phyloP scores from a whole-genome alignment of 1,139 yeast genomes.

The Hyphopichia burtonii region DNA sequence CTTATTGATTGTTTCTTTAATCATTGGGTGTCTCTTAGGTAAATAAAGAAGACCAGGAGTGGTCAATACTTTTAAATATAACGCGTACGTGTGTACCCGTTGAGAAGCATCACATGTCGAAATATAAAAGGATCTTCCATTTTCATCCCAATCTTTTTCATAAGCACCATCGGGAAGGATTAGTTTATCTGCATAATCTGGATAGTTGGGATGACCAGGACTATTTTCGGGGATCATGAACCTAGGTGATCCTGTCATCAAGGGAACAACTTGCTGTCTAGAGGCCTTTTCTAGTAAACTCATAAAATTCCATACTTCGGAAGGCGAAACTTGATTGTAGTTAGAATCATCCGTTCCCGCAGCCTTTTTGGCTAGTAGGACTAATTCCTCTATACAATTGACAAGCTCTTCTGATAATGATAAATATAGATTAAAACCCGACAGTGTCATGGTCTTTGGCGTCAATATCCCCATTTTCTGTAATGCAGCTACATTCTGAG shows the following conservation, averaged over 20 bases:
- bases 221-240: slow-evolving; percentile 7
- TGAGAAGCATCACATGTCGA: slow-evolving; percentile 14
- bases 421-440: slow-evolving; percentile 2
- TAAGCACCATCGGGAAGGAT: slow-evolving; percentile 6
- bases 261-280: slow-evolving; percentile 4
- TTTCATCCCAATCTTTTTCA: slow-evolving; percentile 5
- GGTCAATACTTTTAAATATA: slow-evolving; percentile 12
- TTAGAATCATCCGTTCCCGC: neutral
- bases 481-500: slow-evolving; percentile 1
- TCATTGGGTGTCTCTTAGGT: slow-evolving; percentile 13
- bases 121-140: slow-evolving; percentile 4
- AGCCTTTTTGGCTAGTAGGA: neutral
- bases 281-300: slow-evolving; percentile 1
- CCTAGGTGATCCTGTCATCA: neutral
- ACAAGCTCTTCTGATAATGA: slow-evolving; percentile 3
- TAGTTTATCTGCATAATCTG: slow-evolving; percentile 3
- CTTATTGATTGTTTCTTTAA: slow-evolving; percentile 11
- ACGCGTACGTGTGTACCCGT: slow-evolving; percentile 10
- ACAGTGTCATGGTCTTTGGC: slow-evolving; percentile 3
- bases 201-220: slow-evolving; percentile 15
- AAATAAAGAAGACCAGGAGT: slow-evolving; percentile 11
- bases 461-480: slow-evolving; percentile 3
- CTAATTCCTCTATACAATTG: slow-evolving; percentile 1
- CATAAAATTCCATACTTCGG: slow-evolving; percentile 1
- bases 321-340: slow-evolving; percentile 2